Evolutionary conservation across 1,139 yeast genomes (phyloP).

Genomic region (Protomyces inundatus): DNA sequence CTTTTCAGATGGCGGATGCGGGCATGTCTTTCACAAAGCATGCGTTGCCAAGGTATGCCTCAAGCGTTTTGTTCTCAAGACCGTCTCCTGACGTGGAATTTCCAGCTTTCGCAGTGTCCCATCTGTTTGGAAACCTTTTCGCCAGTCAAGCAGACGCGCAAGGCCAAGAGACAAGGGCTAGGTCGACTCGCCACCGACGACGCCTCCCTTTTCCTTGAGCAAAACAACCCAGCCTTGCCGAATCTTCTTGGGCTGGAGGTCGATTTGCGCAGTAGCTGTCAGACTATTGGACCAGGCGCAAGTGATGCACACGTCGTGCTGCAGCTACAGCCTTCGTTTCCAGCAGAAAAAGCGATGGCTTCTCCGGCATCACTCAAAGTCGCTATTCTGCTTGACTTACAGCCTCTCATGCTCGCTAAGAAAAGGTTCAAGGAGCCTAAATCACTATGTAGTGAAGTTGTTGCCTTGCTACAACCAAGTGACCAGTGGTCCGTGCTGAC

Average conservation of each 20-base stretch:
- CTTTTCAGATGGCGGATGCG: background rate
- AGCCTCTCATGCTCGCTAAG: background rate
- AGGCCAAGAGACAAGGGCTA: no score
- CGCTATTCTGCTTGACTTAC: background rate
- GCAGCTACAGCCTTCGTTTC: background rate
- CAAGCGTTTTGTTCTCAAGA: background rate
- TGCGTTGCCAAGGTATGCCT: background rate
- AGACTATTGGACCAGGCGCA: background rate
- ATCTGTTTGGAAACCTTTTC: background rate
- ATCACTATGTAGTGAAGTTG: background rate
- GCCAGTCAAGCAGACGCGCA: background rate
- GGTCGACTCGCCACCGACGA: no score
- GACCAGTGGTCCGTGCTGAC: background rate
- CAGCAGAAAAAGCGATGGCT: background rate
- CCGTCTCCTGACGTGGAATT: background rate
- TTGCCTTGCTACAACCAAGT: background rate
- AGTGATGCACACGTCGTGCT: background rate
- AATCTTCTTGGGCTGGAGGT: background rate
- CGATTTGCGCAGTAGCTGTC: background rate
- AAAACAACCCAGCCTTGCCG: background rate
- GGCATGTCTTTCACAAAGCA: background rate
- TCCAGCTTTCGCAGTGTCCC: background rate
- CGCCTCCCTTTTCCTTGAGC: no score
- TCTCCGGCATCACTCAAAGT: background rate
- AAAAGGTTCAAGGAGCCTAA: background rate